Percentiles rank a stretch among this genome's conserved stretches.
Conservation (phyloP, 768 basidiomycete species). For the Agrocybe pediades region DNA sequence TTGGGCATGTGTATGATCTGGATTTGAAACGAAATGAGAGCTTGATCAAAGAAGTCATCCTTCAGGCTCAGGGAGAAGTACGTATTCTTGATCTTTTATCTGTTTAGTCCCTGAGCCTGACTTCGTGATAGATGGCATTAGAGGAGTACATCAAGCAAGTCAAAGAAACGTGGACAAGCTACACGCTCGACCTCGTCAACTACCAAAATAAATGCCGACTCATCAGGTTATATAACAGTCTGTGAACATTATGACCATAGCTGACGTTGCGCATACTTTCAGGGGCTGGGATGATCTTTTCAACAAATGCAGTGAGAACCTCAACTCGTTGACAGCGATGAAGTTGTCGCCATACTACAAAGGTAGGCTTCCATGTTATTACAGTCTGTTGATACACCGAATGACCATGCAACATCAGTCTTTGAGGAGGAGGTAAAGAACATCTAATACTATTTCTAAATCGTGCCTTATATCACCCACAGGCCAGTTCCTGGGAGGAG, state of each 20-base stretch:
- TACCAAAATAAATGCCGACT: slow-evolving; percentile 99
- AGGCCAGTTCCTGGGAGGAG: slow-evolving; percentile 94
- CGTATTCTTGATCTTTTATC: slow-evolving; percentile 8
- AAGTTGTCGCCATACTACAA: slow-evolving; percentile 98
- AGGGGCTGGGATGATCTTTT: slow-evolving; percentile 98
- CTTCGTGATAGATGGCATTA: slow-evolving; percentile 76
- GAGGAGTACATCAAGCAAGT: slow-evolving; percentile 97
- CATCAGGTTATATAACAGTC: slow-evolving; percentile 72
- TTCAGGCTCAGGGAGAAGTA: slow-evolving; percentile 97
- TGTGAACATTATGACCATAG: slow-evolving; percentile 17
- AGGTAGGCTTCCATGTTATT: slow-evolving; percentile 44
- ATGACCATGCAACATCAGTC: slow-evolving; percentile 41
- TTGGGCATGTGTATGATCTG: slow-evolving; percentile 96
- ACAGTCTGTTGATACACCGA: background rate
- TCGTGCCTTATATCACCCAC: slow-evolving; percentile 6
- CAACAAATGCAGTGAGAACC: slow-evolving; percentile 94
- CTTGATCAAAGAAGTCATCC: slow-evolving; percentile 90
- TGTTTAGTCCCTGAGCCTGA: slow-evolving; percentile 25
- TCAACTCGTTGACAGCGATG: slow-evolving; percentile 97
- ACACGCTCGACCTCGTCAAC: slow-evolving; percentile 93
- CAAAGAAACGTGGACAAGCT: slow-evolving; percentile 95
- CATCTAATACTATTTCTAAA: background rate
- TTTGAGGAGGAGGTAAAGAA: slow-evolving; percentile 82
- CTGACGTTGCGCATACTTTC: slow-evolving; percentile 8
- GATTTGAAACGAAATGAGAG: slow-evolving; percentile 93